Evolutionary conservation across 2,329 filamentous ascomycete genomes (phyloP), one percentile per base, ranked within the genome.

Genomic region (Pestalotiopsis sp.): DNA sequence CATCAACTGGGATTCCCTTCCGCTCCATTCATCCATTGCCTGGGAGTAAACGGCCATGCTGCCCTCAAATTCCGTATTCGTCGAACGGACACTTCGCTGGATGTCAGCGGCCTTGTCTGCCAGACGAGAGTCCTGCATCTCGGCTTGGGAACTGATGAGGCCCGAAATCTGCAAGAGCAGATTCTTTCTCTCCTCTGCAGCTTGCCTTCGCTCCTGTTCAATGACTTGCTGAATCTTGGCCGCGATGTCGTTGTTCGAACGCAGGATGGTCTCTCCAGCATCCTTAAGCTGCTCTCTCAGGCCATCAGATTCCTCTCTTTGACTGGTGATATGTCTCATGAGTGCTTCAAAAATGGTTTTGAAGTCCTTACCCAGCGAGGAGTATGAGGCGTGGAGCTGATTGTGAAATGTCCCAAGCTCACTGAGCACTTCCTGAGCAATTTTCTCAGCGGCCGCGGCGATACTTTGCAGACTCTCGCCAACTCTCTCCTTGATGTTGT

Each of bases 401-500:
- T 85, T 88, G 78, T 98, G 94, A 76, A 98, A 97, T n/a, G 88
- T 87, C 39, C 90, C 88, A 70, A 99, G 87, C 79, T 98, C 95
- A 69, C 88, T 91, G 69, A 97, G 89, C 62, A 98, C 95, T 74
- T 97, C 95, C 13, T 91, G 92, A 0, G 94, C 94, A 71, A 98
- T 98, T 67, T 92, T 91, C 80, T 95, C 94, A 1, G 95, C 94
- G 11, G 95, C 94, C 12, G 87, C 87, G 2, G 94, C 94, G 25
- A 98, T 89, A 31, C 94, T 91, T 75, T 94, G 91, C 58, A 98
- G 84, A 9, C 95, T 95, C 76, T 94, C 91, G 2, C 94, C 93
- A 62, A 98, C 93, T 71, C 92, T 92, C 63, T 88, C 85, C 83
- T 98, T 98, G 65, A 98, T 94, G 66, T 93, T 91, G 78, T 97